These are phyloP conservation scores for Cryptococcus maquisensis DNA, from an alignment of 1,284 basidiomycete species.

Conservation along the genomic window DNA sequence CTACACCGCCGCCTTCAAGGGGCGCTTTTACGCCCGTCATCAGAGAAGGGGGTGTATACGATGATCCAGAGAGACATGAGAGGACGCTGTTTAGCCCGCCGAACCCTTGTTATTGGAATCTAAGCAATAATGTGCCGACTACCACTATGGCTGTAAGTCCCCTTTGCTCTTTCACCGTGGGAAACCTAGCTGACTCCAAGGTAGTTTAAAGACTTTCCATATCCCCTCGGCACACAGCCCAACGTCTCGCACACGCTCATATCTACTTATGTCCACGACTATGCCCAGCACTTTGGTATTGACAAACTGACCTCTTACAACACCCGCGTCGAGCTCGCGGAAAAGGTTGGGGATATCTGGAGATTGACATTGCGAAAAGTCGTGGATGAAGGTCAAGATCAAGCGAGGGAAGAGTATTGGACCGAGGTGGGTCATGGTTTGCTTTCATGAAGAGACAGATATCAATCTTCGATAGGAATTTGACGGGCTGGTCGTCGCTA, in stretches of 20 bases:
- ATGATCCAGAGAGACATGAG: constrained; percentile 28
- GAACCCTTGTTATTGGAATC: constrained; percentile 52
- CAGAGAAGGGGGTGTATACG: constrained; percentile 36
- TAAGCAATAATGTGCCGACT: constrained; percentile 52
- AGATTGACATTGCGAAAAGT: constrained; percentile 39
- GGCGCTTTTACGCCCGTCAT: constrained; percentile 49
- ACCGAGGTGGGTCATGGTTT: constrained; percentile 38
- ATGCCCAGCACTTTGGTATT: constrained; percentile 47
- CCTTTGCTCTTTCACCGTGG: neutral
- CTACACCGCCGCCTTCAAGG: constrained; percentile 47
- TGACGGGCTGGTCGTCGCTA: constrained; percentile 53
- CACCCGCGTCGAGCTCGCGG: constrained; percentile 54
- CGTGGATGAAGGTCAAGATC: constrained; percentile 47
- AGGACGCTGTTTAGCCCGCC: constrained; percentile 44
- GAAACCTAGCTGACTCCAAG: constrained; percentile 4
- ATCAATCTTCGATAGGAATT: constrained; percentile 43
- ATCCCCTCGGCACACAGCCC: constrained; percentile 19
- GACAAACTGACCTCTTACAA: constrained; percentile 52
- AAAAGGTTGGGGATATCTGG: constrained; percentile 44
- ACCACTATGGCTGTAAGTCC: constrained; percentile 34
- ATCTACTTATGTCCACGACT: constrained; percentile 35
- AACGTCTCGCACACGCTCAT: constrained; percentile 24
- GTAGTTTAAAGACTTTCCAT: constrained; percentile 31
- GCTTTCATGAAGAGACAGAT: neutral
- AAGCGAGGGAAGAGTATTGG: constrained; percentile 24